Evolutionary conservation across 2,329 filamentous ascomycete genomes (phyloP), one percentile per base, ranked within the genome.

Genomic region (Whalleya microplaca): DNA sequence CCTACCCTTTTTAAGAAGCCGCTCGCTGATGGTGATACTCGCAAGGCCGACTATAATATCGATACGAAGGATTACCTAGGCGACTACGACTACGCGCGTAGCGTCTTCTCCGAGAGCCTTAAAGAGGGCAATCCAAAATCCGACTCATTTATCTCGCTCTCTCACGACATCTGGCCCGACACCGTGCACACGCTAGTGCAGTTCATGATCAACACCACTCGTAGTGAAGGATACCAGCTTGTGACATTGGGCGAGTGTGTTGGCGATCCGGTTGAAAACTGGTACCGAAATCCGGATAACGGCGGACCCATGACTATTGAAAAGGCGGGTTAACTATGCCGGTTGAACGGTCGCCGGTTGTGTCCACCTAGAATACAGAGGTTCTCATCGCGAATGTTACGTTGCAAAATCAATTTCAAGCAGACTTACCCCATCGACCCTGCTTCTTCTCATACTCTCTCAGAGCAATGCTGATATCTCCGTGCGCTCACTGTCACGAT

Each of bases 81-180:
- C 29, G 78, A 62, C 51, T 59, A 62, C 42, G 51, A 51, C n/a
- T 41, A 44, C n/a, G 42, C 54, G 21, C 51, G 48, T n/a, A 21
- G 21, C 1, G 47, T 53, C 5, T 37, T 21, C 29, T 14, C 42
- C 12, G 19, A 12, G 19, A 51, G 45, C 21, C 29, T 55, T 10
- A 16, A n/a, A 18, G 45, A 41, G 9, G 32, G 41, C 12, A 48
- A 40, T 37, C 41, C 54, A 19, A 14, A 21, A 12, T 29, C 21
- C n/a, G 50, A 55, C 32, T 37, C 32, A 3, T 37, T 37, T 12
- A 16, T 37, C 32, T 37, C 32, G 32, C 32, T 87, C 47, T 76
- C 76, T 0, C 81, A 84, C 62, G 81, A 84, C 58, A 77, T 81
- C 21, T 78, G 82, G 53, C 67, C 76, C 52, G 73, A 79, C 61